Evolutionary conservation across 2,329 filamentous ascomycete genomes (phyloP).

Genomic region (Leptosphaerulina australis): DNA sequence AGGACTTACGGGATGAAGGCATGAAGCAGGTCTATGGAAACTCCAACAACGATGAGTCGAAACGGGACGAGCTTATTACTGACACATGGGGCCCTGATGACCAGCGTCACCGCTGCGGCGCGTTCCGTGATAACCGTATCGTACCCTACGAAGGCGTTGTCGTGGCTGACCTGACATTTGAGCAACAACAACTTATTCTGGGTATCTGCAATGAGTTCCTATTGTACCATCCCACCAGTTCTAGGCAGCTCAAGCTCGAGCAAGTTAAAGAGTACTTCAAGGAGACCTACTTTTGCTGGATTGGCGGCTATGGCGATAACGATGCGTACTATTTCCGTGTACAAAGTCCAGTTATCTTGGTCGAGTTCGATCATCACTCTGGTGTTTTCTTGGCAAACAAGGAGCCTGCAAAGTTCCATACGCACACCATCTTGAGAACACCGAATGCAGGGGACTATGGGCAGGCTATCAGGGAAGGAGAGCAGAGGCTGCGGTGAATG

Average conservation of each 20-base stretch:
- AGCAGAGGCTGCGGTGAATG: conserved; percentile 21
- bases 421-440: conserved; percentile 73
- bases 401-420: conserved; percentile 78
- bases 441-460: conserved; percentile 82
- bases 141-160: conserved; percentile 73
- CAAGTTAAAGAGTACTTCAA: conserved; percentile 62
- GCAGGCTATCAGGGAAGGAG: conserved; percentile 53
- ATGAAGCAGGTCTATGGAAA: conserved; percentile 61
- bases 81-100: conserved; percentile 82
- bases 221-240: conserved; percentile 66
- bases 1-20: conserved; percentile 64
- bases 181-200: conserved; percentile 62
- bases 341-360: conserved; percentile 74
- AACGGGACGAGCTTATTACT: conserved; percentile 48
- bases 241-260: conserved; percentile 61
- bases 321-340: conserved; percentile 80
- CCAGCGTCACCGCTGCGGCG: conserved; percentile 77
- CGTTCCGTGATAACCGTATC: conserved; percentile 77
- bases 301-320: conserved; percentile 68
- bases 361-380: conserved; percentile 81
- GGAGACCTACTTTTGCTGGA: conserved; percentile 84
- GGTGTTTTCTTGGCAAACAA: conserved; percentile 77
- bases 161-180: conserved; percentile 56
- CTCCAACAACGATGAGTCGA: conserved; percentile 32
- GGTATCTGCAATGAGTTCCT: conserved; percentile 69